Conservation (phyloP, 306 rosid genomes). For the Citrullus mucosospermus region DNA sequence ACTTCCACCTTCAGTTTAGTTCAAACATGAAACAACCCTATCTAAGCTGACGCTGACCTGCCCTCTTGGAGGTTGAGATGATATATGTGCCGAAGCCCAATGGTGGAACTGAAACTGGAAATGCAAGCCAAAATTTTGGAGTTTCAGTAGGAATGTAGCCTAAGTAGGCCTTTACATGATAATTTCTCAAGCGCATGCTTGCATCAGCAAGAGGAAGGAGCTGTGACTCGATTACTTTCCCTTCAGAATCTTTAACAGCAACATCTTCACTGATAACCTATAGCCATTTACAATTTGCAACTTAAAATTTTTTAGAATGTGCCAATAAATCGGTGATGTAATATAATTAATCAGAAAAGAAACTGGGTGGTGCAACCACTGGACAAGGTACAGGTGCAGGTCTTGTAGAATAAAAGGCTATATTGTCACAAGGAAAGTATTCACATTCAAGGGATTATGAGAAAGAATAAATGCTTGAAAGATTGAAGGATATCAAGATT, state of each 20-base stretch:
- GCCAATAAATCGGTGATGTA: background rate
- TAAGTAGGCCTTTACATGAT: slow-evolving; percentile 36
- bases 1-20: background rate
- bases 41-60: slow-evolving; percentile 25
- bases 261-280: slow-evolving; percentile 34
- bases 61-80: slow-evolving; percentile 20
- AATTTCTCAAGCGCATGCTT: slow-evolving; percentile 20
- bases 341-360: background rate
- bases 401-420: background rate
- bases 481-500: background rate
- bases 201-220: slow-evolving; percentile 29
- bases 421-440: background rate
- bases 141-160: slow-evolving; percentile 26
- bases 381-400: background rate
- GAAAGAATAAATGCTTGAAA: background rate
- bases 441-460: background rate
- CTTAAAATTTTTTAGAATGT: background rate
- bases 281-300: background rate
- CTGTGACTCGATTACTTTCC: slow-evolving; percentile 36
- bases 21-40: background rate
- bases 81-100: slow-evolving; percentile 43
- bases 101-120: slow-evolving; percentile 39
- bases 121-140: slow-evolving; percentile 40
- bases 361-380: background rate
- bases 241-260: slow-evolving; percentile 33